These are phyloP conservation scores for Podaxis sp. DNA, from an alignment of 768 basidiomycete species.

Conservation along the genomic window DNA sequence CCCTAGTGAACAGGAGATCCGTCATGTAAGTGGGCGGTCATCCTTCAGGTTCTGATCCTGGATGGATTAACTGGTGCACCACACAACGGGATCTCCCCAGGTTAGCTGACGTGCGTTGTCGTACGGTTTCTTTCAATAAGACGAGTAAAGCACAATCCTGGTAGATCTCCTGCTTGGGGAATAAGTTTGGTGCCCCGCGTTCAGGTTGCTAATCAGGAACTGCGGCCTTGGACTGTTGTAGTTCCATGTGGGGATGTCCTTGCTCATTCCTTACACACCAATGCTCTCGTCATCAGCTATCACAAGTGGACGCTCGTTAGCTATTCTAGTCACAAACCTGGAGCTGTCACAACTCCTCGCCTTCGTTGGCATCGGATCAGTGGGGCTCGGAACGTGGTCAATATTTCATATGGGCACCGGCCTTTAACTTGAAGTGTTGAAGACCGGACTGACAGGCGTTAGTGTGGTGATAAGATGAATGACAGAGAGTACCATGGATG, in stretches of 20 bases:
- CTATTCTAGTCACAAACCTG: background rate
- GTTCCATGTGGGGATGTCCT: background rate
- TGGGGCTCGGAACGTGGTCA: background rate
- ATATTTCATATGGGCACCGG: background rate
- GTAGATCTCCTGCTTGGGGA: background rate
- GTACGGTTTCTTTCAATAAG: background rate
- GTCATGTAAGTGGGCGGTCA: too few species aligned
- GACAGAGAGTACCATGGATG: background rate
- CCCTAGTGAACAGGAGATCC: too few species aligned
- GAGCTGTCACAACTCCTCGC: background rate
- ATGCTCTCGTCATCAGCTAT: background rate
- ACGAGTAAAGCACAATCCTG: background rate
- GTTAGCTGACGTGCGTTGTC: background rate
- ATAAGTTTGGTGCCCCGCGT: background rate
- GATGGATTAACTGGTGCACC: background rate
- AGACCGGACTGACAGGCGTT: background rate
- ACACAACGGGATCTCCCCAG: too few species aligned
- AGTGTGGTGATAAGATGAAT: background rate
- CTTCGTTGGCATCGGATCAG: conserved; percentile 1
- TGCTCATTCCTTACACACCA: background rate
- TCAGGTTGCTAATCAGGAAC: background rate
- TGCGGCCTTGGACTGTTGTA: background rate
- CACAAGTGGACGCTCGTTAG: background rate
- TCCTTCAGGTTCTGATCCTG: too few species aligned
- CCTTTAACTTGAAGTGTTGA: background rate